Conservation (phyloP, 2,329 filamentous ascomycete species). For the Aspergillus texensis region DNA sequence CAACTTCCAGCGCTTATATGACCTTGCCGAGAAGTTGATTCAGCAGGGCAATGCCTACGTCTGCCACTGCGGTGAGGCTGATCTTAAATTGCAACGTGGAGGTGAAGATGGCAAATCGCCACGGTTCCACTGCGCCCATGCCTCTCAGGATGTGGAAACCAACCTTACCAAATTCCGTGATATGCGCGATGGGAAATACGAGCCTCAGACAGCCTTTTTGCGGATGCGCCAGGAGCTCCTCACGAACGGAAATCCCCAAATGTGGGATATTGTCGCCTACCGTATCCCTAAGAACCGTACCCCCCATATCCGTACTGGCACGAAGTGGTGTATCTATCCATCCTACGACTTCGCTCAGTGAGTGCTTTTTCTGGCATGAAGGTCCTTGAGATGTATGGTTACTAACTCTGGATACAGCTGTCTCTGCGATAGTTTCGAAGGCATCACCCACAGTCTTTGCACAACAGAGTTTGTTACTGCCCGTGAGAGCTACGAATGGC, state of each 20-base stretch:
- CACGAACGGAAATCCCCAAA: conserved; percentile 83
- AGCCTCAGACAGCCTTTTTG: conserved; percentile 78
- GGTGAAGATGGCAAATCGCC: conserved; percentile 69
- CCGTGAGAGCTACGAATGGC: conserved; percentile 85
- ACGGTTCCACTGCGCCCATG: conserved; percentile 50
- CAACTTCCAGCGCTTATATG: conserved; percentile 85
- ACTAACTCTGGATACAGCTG: conserved; percentile 70
- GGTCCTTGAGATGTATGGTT: not conserved
- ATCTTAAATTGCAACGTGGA: conserved; percentile 80
- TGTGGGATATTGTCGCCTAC: conserved; percentile 96
- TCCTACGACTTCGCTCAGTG: conserved; percentile 69
- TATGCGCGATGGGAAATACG: conserved; percentile 91
- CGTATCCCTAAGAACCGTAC: conserved; percentile 66
- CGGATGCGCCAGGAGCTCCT: conserved; percentile 84
- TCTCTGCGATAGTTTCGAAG: conserved; percentile 88
- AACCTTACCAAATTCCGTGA: conserved; percentile 71
- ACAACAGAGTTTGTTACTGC: conserved; percentile 90
- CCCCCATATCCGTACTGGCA: conserved; percentile 64
- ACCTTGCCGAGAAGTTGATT: conserved; percentile 84
- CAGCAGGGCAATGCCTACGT: conserved; percentile 72
- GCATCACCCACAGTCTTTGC: conserved; percentile 88
- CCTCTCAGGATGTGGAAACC: conserved; percentile 52
- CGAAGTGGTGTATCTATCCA: conserved; percentile 89
- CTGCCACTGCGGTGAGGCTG: conserved; percentile 78
- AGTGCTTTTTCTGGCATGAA: conserved; percentile 6